These are phyloP conservation scores for Gloeophyllum trabeum DNA, from an alignment of 768 basidiomycete species.

Conservation along the genomic window DNA sequence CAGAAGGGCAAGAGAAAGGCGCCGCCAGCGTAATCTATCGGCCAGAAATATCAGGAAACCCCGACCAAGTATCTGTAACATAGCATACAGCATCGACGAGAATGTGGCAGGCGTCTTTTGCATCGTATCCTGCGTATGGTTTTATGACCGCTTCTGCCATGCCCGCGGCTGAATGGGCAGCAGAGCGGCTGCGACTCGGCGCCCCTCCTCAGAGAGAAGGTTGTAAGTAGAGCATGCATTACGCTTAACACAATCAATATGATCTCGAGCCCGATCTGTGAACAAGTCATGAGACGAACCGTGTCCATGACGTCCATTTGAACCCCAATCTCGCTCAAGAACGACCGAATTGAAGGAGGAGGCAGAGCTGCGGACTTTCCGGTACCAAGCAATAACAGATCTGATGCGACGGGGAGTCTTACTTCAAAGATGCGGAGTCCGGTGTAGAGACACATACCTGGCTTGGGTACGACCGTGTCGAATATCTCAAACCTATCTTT, in stretches of 20 bases:
- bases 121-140: no score
- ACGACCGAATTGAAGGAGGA: conserved; percentile 52
- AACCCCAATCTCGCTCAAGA: conserved; percentile 69
- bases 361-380: conserved; percentile 61
- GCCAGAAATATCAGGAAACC: no score
- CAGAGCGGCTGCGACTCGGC: conserved; percentile 86
- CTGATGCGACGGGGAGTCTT: conserved; percentile 32
- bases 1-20: no score
- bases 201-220: conserved; percentile 83
- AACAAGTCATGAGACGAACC: conserved; percentile 26
- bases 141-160: conserved; percentile 39
- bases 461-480: conserved; percentile 72
- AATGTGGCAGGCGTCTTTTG: no score
- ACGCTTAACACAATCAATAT: conserved; percentile 30
- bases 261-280: not conserved
- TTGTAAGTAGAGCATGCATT: conserved; percentile 97
- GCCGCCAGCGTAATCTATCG: no score
- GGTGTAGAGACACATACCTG: conserved; percentile 42
- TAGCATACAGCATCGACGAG: no score
- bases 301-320: conserved; percentile 88
- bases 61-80: no score
- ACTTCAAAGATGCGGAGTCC: not conserved
- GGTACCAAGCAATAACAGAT: conserved; percentile 86
- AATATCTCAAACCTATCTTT: conserved; percentile 71
- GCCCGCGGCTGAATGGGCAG: conserved; percentile 46